phyloP scores from a whole-genome alignment of 352 stramenopile species.

The Pythium coloratum region DNA sequence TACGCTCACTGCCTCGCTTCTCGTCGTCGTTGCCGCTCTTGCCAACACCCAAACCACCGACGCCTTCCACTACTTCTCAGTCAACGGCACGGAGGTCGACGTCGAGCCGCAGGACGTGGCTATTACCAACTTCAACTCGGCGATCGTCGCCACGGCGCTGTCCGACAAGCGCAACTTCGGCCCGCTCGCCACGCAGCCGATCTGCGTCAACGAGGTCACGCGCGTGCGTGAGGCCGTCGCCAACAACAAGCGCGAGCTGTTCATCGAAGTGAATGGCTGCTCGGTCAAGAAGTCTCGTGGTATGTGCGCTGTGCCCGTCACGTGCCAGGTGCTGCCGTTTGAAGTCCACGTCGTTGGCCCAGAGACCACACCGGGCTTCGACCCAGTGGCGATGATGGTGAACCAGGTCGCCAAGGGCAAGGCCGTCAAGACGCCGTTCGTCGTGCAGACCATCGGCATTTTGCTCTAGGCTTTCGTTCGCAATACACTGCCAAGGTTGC shows the following conservation, averaged over 20 bases:
- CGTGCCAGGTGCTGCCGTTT: slow-evolving; percentile 4
- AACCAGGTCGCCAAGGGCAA: not conserved
- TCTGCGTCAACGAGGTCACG: slow-evolving; percentile 13
- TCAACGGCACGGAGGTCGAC: not conserved
- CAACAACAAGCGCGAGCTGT: slow-evolving; percentile 12
- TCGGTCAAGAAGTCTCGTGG: not conserved
- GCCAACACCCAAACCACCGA: not conserved
- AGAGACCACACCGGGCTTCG: slow-evolving; percentile 9
- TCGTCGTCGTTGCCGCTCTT: not conserved
- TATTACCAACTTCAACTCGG: slow-evolving; percentile 8
- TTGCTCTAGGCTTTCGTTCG: slow-evolving; percentile 9
- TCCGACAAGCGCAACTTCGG: slow-evolving; percentile 13
- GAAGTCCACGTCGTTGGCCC: slow-evolving; percentile 15
- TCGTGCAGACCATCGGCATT: slow-evolving; percentile 12
- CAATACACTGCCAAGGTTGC: not conserved
- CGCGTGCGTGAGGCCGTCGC: slow-evolving; percentile 15
- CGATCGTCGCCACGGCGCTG: slow-evolving; percentile 7
- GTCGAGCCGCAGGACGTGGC: slow-evolving; percentile 6
- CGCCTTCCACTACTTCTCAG: not conserved
- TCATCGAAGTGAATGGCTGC: slow-evolving; percentile 20
- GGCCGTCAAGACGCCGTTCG: slow-evolving; percentile 13
- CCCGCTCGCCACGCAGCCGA: slow-evolving; percentile 3
- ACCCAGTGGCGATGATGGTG: slow-evolving; percentile 1
- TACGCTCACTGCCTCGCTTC: slow-evolving; percentile 1
- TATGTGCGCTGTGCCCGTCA: not conserved